Conservation (phyloP, 805 yeast genomes). For the Teunomyces pallodes region DNA sequence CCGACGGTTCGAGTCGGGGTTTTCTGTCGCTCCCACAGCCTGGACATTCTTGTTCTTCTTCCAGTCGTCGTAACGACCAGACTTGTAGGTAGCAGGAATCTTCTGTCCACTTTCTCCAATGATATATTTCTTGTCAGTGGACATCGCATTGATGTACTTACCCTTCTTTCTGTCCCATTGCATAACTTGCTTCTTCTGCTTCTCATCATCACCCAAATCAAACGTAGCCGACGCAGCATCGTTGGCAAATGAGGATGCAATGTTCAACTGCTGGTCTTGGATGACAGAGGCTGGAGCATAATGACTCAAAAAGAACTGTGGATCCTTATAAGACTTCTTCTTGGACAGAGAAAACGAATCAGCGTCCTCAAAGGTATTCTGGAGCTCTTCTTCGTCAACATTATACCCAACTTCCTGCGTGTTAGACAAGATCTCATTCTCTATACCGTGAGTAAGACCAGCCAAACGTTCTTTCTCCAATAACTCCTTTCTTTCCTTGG, state of each 20-base stretch:
- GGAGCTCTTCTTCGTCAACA: constrained; percentile 44
- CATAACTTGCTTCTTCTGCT: constrained; percentile 67
- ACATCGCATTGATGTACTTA: constrained; percentile 77
- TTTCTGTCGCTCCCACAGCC: constrained; percentile 55
- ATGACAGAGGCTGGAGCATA: constrained; percentile 78
- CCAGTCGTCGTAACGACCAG: constrained; percentile 95
- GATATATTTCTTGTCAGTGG: constrained; percentile 81
- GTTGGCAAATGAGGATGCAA: constrained; percentile 63
- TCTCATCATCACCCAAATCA: constrained; percentile 77
- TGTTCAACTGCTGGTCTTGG: constrained; percentile 73
- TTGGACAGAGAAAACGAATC: constrained; percentile 36
- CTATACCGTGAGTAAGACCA: constrained; percentile 69
- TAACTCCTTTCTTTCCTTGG: constrained; percentile 65
- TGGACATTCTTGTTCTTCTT: constrained; percentile 63
- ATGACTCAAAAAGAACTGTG: constrained; percentile 78
- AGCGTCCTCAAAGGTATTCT: constrained; percentile 51
- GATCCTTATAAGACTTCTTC: constrained; percentile 65
- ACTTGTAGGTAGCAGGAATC: constrained; percentile 85
- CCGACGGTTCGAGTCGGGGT: constrained; percentile 29
- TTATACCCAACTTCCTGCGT: constrained; percentile 47
- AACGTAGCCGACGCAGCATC: constrained; percentile 86
- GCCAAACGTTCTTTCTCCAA: constrained; percentile 71
- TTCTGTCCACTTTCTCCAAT: constrained; percentile 92
- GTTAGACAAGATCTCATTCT: constrained; percentile 65
- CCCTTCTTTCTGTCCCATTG: constrained; percentile 94